Base-by-base conservation (phyloP, 1,139 yeast genomes). In the Geotrichum restrictum region DNA sequence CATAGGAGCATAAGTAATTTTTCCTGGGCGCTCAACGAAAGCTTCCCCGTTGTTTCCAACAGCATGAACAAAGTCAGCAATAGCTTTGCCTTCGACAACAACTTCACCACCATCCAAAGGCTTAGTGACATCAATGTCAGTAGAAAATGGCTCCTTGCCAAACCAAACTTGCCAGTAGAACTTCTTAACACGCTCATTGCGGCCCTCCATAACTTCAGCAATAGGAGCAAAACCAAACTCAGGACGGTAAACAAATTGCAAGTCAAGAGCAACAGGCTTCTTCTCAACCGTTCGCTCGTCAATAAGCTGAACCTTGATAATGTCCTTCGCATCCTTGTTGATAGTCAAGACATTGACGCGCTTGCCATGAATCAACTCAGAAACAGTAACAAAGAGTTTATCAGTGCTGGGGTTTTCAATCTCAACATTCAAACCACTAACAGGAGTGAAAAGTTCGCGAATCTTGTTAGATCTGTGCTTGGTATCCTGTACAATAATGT, bases 111-210 rank as follows among this genome's bases (percentile, higher is more conserved):
- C 95, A 56, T 76, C 77, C 66, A 82, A 75, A 59, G 82, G 77
- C 63, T 83, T 76, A 63, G 83, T 78, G 58, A 85, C 86, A 66
- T 84, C 85, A 46, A 64, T 56, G 51, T 68, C 68, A 59, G 84
- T 82, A 58, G 81, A 78, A 59, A 78, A 71, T 53, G 81, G 79
- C 47, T 73, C 70, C 45, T 72, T 66, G 60, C 96, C 96, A 67
- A 88, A 89, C 99, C 99, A 93, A 64, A 89, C 77, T 69, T 84
- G 83, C 98, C 98, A 94, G 82, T 93, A 93, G 77, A 93, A 88
- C 71, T 84, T 83, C 77, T 93, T 93, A 71, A 94, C 91, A 72
- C 98, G 82, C 55, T 81, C 82, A 71, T 93, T 94, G 76, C 98
- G 85, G 64, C 83, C 94, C 60, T 82, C 86, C 85, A 88, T 86